Evolutionary conservation across 2,329 filamentous ascomycete genomes (phyloP).

Genomic region (Fusarium torulosum): DNA sequence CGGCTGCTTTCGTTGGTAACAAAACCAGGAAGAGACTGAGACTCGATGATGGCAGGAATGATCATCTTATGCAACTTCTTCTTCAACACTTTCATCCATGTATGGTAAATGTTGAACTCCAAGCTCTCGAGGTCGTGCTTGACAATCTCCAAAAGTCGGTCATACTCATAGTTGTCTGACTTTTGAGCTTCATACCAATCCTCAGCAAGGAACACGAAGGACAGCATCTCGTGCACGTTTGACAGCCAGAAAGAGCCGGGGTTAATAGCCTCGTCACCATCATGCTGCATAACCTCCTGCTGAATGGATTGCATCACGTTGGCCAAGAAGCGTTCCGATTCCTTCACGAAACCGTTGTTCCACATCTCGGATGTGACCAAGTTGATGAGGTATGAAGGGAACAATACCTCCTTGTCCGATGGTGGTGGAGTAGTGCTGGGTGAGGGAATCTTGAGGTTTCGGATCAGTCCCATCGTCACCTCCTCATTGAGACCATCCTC

Average conservation of each 20-base stretch:
- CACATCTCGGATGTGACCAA: slow-evolving; percentile 99
- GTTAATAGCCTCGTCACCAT: slow-evolving; percentile 96
- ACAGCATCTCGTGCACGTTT: slow-evolving; percentile 99
- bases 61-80: slow-evolving; percentile 99
- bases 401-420: slow-evolving; percentile 97
- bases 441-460: slow-evolving; percentile 94
- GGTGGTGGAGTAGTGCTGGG: slow-evolving; percentile 89
- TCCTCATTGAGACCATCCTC: slow-evolving; percentile 97
- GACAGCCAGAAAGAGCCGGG: slow-evolving; percentile 98
- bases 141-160: slow-evolving; percentile 96
- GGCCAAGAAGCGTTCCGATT: slow-evolving; percentile 97
- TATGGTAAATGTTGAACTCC: slow-evolving; percentile 99
- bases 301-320: slow-evolving; percentile 99
- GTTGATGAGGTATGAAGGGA: slow-evolving; percentile 99
- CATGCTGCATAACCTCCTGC: slow-evolving; percentile 99
- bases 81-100: slow-evolving; percentile 99
- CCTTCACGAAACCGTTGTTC: slow-evolving; percentile 99
- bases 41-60: slow-evolving; percentile 98
- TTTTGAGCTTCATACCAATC: slow-evolving; percentile 99
- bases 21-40: slow-evolving; percentile 96
- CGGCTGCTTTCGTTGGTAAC: slow-evolving; percentile 98
- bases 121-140: slow-evolving; percentile 98
- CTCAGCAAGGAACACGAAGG: slow-evolving; percentile 98
- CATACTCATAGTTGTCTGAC: slow-evolving; percentile 99
- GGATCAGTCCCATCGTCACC: slow-evolving; percentile 94